phyloP scores from a whole-genome alignment of 495 filamentous ascomycete genomes.

The Annulohypoxylon bovei region DNA sequence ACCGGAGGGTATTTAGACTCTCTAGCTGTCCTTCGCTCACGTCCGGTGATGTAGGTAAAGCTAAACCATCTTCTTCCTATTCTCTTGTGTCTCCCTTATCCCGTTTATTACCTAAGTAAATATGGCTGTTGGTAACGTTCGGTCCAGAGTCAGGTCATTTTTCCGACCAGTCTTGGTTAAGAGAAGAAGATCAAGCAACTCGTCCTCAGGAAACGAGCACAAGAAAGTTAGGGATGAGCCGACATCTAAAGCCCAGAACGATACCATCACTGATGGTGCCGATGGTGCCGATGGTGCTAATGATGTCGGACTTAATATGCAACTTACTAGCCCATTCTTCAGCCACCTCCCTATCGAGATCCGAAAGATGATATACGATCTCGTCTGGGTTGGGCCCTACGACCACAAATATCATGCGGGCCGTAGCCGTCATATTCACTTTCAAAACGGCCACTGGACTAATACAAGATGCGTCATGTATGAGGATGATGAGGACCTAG shows the following conservation, averaged over 20 bases:
- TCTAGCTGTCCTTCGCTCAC: background rate
- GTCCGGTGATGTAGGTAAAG: background rate
- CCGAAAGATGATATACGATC: conserved; percentile 47
- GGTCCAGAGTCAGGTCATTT: conserved; percentile 38
- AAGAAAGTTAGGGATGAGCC: conserved; percentile 17
- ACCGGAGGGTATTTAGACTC: conserved; percentile 19
- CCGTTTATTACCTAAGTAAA: background rate
- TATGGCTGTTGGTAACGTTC: conserved; percentile 37
- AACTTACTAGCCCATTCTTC: conserved; percentile 41
- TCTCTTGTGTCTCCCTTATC: background rate
- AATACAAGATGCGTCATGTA: conserved; percentile 48
- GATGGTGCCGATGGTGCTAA: background rate
- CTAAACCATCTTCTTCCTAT: background rate
- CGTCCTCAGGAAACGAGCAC: conserved; percentile 13
- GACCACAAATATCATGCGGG: conserved; percentile 42
- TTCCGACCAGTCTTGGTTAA: conserved; percentile 34
- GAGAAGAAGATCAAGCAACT: conserved; percentile 31
- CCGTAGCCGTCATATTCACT: conserved; percentile 43
- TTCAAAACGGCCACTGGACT: conserved; percentile 43
- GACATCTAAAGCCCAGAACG: background rate
- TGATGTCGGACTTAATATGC: conserved; percentile 10
- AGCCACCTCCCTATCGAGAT: conserved; percentile 45
- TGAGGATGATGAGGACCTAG: conserved; percentile 42
- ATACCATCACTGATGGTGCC: background rate
- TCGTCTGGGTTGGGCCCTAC: conserved; percentile 38